Base-by-base conservation (phyloP, 2,329 filamentous ascomycete genomes). In the Fusarium neocosmosporiellum region DNA sequence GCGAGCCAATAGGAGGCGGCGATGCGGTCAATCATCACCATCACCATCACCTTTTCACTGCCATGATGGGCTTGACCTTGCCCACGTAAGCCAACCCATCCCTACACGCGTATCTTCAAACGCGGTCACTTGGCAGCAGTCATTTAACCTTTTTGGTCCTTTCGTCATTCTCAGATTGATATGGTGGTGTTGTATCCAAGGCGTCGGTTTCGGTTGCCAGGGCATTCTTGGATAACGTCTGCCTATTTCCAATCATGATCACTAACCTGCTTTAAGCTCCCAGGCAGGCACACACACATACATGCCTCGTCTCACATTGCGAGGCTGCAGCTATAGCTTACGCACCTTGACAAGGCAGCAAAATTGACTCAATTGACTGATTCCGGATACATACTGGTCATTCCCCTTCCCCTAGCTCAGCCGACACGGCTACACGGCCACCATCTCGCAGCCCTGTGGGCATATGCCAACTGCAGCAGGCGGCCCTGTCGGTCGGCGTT, bases 371-470 rank as follows among this genome's bases (percentile, higher is more conserved):
- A 60, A 48, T 37, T 48, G 41, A 63, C 31, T 22, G 37, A 58
- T 33, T 37, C 7, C 14, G 20, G 50, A 37, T 34, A 9, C n/a
- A 37, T 33, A 33, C 46, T 50, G 16, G 59, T 58, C 54, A 41
- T 34, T 33, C 60, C 24, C 50, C 34, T 50, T 58, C 62, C 43
- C 46, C 39, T 31, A 46, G 20, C 33, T 59, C 57, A 63, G 67
- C 59, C 62, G 34, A 57, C 59, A 39, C 71, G 68, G 71, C 29
- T 69, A 66, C 61, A 43, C 68, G 71, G 71, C 71, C 60, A 62
- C 24, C 36, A 57, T 63, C 60, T 50, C 24, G 24, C 46, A 48
- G 43, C 43, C 43, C 24, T 48, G 43, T 29, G 13, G 46, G 24
- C 46, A 31, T 29, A 31, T 53, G 24, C 41, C 41, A 46, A 46